A percentile compares a stretch with the other conserved stretches of the same genome.
These are phyloP conservation scores for Cryptococcus sp. DNA, from an alignment of 1,284 basidiomycete genomes.

Conservation along the genomic window DNA sequence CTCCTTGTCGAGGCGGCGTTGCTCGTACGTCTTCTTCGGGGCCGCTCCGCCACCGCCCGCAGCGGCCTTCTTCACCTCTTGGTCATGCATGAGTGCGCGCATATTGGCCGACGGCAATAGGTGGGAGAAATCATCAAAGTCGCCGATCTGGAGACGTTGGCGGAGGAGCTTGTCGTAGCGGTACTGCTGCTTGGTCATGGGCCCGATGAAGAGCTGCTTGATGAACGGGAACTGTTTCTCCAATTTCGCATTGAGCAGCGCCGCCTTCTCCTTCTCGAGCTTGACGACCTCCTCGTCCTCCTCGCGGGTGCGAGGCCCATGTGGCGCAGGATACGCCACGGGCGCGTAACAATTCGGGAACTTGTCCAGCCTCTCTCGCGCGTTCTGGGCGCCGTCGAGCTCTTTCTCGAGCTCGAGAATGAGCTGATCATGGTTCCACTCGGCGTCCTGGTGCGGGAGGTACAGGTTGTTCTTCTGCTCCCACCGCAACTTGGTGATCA, in stretches of 20 bases:
- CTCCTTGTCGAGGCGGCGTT: constrained; percentile 36
- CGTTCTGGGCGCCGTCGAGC: constrained; percentile 29
- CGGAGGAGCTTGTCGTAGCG: constrained; percentile 28
- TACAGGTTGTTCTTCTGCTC: constrained; percentile 39
- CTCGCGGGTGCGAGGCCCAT: constrained; percentile 34
- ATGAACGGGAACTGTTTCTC: constrained; percentile 35
- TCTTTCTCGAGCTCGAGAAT: constrained; percentile 39
- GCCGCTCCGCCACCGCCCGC: constrained; percentile 1
- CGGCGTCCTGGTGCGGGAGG: constrained; percentile 33
- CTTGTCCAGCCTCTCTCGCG: constrained; percentile 33
- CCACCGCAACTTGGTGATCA: constrained; percentile 39
- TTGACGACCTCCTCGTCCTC: constrained; percentile 23
- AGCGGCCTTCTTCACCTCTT: constrained; percentile 9
- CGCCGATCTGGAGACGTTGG: constrained; percentile 30
- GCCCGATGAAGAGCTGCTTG: constrained; percentile 40
- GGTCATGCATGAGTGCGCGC: constrained; percentile 15
- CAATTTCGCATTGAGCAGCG: constrained; percentile 23
- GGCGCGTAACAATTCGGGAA: constrained; percentile 33
- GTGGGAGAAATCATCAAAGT: constrained; percentile 29
- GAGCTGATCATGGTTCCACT: constrained; percentile 29
- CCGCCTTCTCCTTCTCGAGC: constrained; percentile 22
- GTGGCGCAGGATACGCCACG: constrained; percentile 25
- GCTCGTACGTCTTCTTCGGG: constrained; percentile 29
- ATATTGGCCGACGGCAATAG: constrained; percentile 34
- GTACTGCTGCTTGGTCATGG: constrained; percentile 40